Conservation (phyloP, 345 rosid genomes). For the Populus tremula region DNA sequence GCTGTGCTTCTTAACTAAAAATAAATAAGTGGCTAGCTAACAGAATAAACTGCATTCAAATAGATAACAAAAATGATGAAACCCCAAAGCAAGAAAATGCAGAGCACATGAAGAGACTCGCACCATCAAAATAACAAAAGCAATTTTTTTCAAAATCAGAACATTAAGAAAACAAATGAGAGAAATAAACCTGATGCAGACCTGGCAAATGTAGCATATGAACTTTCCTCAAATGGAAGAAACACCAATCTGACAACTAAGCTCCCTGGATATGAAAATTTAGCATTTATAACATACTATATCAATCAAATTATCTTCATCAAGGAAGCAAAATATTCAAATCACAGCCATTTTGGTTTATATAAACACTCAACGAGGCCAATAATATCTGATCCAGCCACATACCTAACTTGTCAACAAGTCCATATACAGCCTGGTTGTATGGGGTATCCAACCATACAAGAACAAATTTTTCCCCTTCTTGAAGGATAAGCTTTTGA, state of each 20-base stretch:
- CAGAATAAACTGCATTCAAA: not conserved
- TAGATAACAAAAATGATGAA: not conserved
- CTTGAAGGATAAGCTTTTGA: constrained; percentile 86
- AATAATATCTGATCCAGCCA: constrained; percentile 6
- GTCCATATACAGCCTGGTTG: constrained; percentile 94
- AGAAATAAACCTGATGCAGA: constrained; percentile 91
- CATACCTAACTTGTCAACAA: constrained; percentile 87
- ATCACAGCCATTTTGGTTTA: constrained; percentile 11
- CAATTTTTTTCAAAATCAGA: not conserved
- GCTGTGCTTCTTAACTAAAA: not conserved
- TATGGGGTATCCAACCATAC: constrained; percentile 96
- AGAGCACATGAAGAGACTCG: not conserved
- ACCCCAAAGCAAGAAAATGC: constrained; percentile 1
- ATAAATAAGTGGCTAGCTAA: not conserved
- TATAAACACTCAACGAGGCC: constrained; percentile 8
- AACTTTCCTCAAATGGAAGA: constrained; percentile 96
- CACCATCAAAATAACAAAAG: not conserved
- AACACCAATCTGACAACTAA: constrained; percentile 89
- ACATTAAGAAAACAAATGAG: constrained; percentile 19
- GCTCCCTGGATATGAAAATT: constrained; percentile 57
- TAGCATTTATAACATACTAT: constrained; percentile 11
- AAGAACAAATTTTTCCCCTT: constrained; percentile 91
- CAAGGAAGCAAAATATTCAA: constrained; percentile 7
- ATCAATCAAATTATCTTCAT: constrained; percentile 4
- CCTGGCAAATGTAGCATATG: constrained; percentile 94